A percentile compares a stretch with the other conserved stretches of the same genome.
phyloP scores from a whole-genome alignment of 768 basidiomycete genomes.

The Auricularia sp. region DNA sequence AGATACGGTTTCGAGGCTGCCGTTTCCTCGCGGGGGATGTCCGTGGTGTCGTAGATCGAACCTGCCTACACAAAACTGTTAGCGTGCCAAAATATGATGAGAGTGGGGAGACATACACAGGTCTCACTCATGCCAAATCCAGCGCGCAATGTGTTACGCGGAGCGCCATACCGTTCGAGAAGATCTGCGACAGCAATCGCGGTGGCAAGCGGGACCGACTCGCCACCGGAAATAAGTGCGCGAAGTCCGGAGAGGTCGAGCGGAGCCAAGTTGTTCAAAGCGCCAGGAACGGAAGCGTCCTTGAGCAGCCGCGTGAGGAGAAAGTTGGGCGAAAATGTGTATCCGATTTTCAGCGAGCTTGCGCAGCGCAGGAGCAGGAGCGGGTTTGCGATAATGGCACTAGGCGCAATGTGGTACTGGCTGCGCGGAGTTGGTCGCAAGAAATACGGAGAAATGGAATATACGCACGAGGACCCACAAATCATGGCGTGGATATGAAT shows the following conservation, averaged over 20 bases:
- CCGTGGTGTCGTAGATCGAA: slow-evolving; percentile 27
- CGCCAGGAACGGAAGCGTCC: slow-evolving; percentile 16
- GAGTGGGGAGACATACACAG: slow-evolving; percentile 13
- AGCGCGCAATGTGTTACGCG: slow-evolving; percentile 20
- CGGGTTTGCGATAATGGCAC: slow-evolving; percentile 12
- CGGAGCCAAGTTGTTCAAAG: slow-evolving; percentile 12
- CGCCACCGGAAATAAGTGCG: slow-evolving; percentile 33
- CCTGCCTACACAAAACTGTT: slow-evolving; percentile 20
- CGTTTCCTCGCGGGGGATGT: slow-evolving; percentile 17
- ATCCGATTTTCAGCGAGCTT: slow-evolving; percentile 23
- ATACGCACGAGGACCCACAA: slow-evolving; percentile 16
- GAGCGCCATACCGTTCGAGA: slow-evolving; percentile 19
- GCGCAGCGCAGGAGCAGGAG: slow-evolving; percentile 21
- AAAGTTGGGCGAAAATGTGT: slow-evolving; percentile 33
- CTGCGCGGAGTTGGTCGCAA: slow-evolving; percentile 17
- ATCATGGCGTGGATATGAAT: slow-evolving; percentile 30
- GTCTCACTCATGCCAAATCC: slow-evolving; percentile 40
- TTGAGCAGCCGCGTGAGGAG: slow-evolving; percentile 28
- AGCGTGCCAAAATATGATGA: not conserved
- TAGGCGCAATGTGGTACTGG: slow-evolving; percentile 25
- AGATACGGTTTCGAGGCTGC: slow-evolving; percentile 16
- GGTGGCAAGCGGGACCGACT: slow-evolving; percentile 29
- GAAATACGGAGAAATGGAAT: slow-evolving; percentile 16
- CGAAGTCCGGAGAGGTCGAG: slow-evolving; percentile 26
- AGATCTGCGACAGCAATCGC: slow-evolving; percentile 28